These are phyloP conservation scores for Pseudoturritis turrita DNA, from an alignment of 345 rosid species.

Conservation along the genomic window DNA sequence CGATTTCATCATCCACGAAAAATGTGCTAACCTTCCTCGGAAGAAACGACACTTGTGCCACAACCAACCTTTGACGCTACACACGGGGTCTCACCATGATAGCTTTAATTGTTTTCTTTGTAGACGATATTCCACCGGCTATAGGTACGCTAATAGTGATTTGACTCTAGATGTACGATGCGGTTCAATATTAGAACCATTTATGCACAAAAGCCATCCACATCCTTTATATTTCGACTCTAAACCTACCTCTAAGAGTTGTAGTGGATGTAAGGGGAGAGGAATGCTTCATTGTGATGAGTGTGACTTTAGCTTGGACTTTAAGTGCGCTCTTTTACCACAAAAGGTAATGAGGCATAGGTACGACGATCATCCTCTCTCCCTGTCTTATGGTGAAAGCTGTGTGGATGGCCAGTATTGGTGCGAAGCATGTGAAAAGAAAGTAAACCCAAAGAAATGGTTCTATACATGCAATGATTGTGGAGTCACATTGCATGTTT, in stretches of 20 bases:
- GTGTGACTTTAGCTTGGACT: neutral
- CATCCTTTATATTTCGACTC: neutral
- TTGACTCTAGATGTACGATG: neutral
- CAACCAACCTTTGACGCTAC: neutral
- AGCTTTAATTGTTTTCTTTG: neutral
- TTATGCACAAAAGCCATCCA: neutral
- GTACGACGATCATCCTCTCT: constrained; percentile 4
- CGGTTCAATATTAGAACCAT: neutral
- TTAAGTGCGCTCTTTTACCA: neutral
- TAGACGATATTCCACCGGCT: neutral
- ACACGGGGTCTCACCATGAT: neutral
- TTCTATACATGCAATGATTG: neutral
- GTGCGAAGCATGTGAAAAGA: constrained; percentile 3
- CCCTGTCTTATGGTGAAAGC: neutral
- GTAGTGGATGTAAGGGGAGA: neutral
- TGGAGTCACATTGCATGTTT: neutral
- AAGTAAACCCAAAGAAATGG: neutral
- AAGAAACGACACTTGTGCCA: neutral
- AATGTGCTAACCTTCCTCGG: neutral
- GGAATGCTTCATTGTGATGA: neutral
- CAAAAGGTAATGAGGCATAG: neutral
- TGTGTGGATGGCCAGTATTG: neutral
- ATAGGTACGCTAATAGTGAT: neutral
- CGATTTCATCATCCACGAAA: neutral
- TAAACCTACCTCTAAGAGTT: neutral